phyloP scores from a whole-genome alignment of 208 protist genomes.

The Tritrichomonas musculus region DNA sequence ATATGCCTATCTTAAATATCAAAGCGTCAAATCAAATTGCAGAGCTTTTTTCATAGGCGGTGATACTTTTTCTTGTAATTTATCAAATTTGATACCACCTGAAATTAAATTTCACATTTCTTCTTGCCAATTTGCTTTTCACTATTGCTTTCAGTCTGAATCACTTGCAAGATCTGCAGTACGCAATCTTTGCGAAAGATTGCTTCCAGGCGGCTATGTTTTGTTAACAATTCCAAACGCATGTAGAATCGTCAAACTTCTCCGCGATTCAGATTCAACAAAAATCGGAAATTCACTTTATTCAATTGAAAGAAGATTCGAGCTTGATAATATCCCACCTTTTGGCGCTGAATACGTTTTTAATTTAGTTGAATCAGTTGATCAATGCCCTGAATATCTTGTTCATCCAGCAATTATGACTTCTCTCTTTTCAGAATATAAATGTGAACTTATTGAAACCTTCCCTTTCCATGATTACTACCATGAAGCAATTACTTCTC shows the following conservation, averaged over 20 bases:
- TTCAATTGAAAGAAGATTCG: neutral
- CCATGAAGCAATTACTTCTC: neutral
- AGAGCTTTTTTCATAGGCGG: neutral
- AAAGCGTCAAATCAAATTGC: neutral
- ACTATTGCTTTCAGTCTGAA: neutral
- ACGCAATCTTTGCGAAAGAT: neutral
- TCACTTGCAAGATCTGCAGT: neutral
- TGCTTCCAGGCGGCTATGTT: neutral
- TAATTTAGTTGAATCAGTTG: neutral
- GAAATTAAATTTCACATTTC: neutral
- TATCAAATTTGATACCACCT: neutral
- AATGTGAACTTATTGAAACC: neutral
- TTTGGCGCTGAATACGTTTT: conserved; percentile 25
- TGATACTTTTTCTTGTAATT: neutral
- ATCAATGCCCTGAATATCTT: neutral
- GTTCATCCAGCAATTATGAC: neutral
- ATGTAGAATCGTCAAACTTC: neutral
- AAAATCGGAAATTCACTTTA: conserved; percentile 8
- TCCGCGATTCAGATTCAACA: neutral
- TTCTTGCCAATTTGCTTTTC: conserved; percentile 18
- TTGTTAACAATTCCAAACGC: neutral
- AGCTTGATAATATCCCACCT: neutral
- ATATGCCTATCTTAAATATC: neutral
- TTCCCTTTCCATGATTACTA: neutral
- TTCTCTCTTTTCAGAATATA: neutral